phyloP scores from a whole-genome alignment of 305 asterid genomes.

The Caryopteris hybrid region DNA sequence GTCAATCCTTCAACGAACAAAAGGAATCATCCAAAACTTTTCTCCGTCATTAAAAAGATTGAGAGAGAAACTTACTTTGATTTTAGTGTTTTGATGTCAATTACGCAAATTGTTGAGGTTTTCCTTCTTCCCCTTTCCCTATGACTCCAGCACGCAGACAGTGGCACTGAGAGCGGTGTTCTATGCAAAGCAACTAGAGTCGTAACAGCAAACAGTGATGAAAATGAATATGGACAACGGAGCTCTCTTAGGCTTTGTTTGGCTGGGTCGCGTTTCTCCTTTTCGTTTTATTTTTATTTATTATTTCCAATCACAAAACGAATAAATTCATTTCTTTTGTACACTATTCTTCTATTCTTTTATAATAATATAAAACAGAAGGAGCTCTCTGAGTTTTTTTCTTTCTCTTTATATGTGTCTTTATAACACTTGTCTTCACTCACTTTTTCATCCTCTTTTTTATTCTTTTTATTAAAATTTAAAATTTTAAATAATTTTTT shows the following conservation, averaged over 20 bases:
- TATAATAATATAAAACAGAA: too few species aligned
- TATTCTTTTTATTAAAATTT: too few species aligned
- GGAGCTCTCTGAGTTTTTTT: too few species aligned
- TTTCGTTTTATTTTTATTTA: background rate
- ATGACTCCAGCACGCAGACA: background rate
- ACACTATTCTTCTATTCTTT: too few species aligned
- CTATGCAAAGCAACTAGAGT: too few species aligned
- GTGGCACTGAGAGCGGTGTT: background rate
- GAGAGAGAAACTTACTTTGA: constrained; percentile 5
- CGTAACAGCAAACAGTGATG: background rate
- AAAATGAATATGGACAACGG: background rate
- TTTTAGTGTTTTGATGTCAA: background rate
- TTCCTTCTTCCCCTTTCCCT: background rate
- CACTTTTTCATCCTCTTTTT: too few species aligned
- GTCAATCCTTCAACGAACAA: background rate
- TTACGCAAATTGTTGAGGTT: background rate
- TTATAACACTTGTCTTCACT: too few species aligned
- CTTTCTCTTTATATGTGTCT: too few species aligned
- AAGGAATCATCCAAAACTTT: background rate
- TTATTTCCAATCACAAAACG: background rate
- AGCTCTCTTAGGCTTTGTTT: background rate
- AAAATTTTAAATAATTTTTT: too few species aligned
- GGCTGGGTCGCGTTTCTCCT: background rate
- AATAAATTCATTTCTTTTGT: too few species aligned
- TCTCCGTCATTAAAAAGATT: background rate